These are phyloP conservation scores for Geotrichum ghanense DNA, from an alignment of 805 yeast species.

Conservation along the genomic window DNA sequence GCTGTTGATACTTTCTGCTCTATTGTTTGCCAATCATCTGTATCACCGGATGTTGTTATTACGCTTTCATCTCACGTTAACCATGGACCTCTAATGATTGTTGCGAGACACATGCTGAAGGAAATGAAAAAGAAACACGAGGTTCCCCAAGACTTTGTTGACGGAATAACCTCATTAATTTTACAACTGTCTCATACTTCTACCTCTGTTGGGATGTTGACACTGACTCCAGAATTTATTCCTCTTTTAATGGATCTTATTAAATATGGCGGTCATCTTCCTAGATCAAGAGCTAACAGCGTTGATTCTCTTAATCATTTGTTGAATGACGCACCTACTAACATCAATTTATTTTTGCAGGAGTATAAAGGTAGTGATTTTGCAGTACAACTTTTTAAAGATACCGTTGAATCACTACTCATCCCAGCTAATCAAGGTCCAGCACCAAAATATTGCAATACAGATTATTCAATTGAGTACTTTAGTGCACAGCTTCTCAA, in stretches of 20 bases:
- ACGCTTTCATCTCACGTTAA: conserved; percentile 77
- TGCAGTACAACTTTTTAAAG: conserved; percentile 47
- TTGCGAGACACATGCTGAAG: conserved; percentile 51
- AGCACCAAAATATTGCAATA: conserved; percentile 40
- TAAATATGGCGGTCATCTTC: conserved; percentile 36
- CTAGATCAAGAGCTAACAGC: conserved; percentile 53
- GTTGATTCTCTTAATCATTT: conserved; percentile 41
- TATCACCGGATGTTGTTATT: conserved; percentile 68
- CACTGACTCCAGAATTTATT: conserved; percentile 68
- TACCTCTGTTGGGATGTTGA: conserved; percentile 26
- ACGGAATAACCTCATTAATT: conserved; percentile 46
- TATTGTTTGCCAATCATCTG: conserved; percentile 51
- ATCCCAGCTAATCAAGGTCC: conserved; percentile 22
- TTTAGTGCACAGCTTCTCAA: conserved; percentile 33
- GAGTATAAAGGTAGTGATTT: conserved; percentile 48
- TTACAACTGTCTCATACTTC: conserved; percentile 42
- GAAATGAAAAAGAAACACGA: conserved; percentile 32
- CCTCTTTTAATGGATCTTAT: conserved; percentile 54
- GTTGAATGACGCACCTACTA: conserved; percentile 28
- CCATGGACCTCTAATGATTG: conserved; percentile 72
- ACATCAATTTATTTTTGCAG: conserved; percentile 50
- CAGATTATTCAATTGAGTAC: conserved; percentile 23
- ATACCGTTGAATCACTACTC: conserved; percentile 55
- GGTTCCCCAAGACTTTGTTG: conserved; percentile 37
- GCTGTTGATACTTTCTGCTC: conserved; percentile 60